Percentiles rank a stretch among this genome's conserved stretches.
Evolutionary conservation across 1,284 basidiomycete genomes (phyloP).

Genomic region (Xanthoconium separans): DNA sequence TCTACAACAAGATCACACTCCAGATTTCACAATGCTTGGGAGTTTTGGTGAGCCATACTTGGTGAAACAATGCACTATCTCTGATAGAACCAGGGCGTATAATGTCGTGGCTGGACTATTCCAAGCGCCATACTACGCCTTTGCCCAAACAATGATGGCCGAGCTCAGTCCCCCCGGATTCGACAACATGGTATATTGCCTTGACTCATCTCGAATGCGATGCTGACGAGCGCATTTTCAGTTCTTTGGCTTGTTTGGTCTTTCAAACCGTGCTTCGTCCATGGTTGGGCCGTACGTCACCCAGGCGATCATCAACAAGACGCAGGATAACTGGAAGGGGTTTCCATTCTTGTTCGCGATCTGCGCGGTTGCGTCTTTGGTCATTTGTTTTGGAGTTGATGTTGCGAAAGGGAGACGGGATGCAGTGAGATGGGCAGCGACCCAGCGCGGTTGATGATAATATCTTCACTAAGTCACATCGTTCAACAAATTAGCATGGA

Average conservation of each 20-base stretch:
- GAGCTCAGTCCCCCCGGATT: slow-evolving; percentile 77
- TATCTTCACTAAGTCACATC: no score
- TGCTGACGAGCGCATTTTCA: slow-evolving; percentile 21
- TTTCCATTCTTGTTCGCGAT: slow-evolving; percentile 80
- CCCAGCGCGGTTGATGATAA: slow-evolving; percentile 21
- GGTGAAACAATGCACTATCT: background rate
- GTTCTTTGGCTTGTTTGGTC: slow-evolving; percentile 82
- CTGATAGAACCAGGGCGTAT: slow-evolving; percentile 24
- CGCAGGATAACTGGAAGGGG: slow-evolving; percentile 76
- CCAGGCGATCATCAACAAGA: slow-evolving; percentile 73
- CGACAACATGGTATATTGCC: slow-evolving; percentile 66
- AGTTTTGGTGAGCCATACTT: slow-evolving; percentile 61
- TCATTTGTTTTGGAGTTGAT: slow-evolving; percentile 18
- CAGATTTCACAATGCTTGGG: slow-evolving; percentile 82
- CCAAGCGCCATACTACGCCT: slow-evolving; percentile 87
- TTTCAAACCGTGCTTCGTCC: slow-evolving; percentile 79
- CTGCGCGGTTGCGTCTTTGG: slow-evolving; percentile 57
- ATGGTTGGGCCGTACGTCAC: slow-evolving; percentile 75
- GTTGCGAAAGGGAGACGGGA: slow-evolving; percentile 39
- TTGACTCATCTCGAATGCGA: background rate
- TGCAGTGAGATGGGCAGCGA: slow-evolving; percentile 61
- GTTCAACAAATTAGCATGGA: no score
- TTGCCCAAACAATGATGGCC: slow-evolving; percentile 86
- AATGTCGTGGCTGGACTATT: slow-evolving; percentile 41
- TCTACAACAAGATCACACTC: background rate